Base-by-base conservation (phyloP, 1,284 basidiomycete genomes). In the Ganoderma leucocontextum region DNA sequence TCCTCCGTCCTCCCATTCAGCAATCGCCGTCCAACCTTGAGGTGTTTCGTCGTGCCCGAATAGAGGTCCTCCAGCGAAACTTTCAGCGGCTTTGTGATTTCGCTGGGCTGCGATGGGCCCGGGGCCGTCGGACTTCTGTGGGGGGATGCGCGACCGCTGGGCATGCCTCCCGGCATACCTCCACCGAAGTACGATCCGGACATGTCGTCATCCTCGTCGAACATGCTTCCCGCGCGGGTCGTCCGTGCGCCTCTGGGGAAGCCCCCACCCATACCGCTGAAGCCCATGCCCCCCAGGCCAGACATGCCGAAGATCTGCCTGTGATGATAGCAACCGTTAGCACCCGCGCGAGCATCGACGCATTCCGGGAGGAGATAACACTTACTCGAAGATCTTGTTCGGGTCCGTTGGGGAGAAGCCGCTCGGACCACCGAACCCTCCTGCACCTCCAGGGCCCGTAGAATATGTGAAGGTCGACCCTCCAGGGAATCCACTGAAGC, bases 21-120 rank as follows among this genome's bases (percentile, higher is more conserved):
- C 65, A 93, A 81, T 74, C 89, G 88, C 64, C 96, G 89, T 4
- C 91, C 91, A 68, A 99, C 89, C 80, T 96, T 97, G 69, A 99
- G 88, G 74, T 91, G 94, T 81, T 99, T 99, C 36, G 91, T 92
- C 2, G 91, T 85, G 39, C 98, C 98, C 59, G 84, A 86, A 82
- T 95, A 97, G n/a, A 99, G 87, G 62, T 99, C 97, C 75, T 96
- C 91, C 7, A 99, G 86, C 0, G 96, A 89, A 38, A 98, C 84
- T 71, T 95, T 95, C 69, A 99, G 88, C 0, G 95, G 95, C 69
- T 92, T 91, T 35, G 87, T 90, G 78, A 96, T 91, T 81, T 96
- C 95, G 29, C 84, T 84, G 70, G 79, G 78, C 75, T 63, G 68
- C 5, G 86, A 80, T 55, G 84, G 80, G 52, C 80, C 69, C 49